Percentiles rank a stretch among this genome's conserved stretches.
Evolutionary conservation across 768 basidiomycete genomes (phyloP).

Genomic region (Mycena chlorophos): DNA sequence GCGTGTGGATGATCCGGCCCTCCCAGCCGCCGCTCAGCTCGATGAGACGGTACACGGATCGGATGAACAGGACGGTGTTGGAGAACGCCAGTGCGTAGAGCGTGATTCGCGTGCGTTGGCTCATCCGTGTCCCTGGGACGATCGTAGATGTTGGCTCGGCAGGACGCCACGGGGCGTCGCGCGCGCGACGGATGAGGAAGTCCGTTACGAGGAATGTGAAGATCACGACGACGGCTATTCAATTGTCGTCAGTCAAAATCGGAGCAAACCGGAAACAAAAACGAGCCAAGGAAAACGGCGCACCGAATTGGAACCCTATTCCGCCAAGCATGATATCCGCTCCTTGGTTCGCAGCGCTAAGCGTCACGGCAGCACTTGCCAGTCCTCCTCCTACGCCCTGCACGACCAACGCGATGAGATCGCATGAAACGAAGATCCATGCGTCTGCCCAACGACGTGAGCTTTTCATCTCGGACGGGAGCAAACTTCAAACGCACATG

Average conservation of each 20-base stretch:
- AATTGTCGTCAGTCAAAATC: too few relatives aligned
- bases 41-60: too few relatives aligned
- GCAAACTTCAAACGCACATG: conserved; percentile 42
- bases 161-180: not conserved
- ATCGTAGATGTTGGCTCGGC: too few relatives aligned
- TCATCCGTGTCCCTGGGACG: too few relatives aligned
- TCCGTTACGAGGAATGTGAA: not conserved
- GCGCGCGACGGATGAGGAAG: not conserved
- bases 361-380: conserved; percentile 2
- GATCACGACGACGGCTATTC: not conserved
- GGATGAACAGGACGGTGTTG: too few relatives aligned
- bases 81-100: too few relatives aligned
- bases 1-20: too few relatives aligned
- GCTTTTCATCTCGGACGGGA: conserved; percentile 33
- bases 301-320: conserved; percentile 62
- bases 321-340: conserved; percentile 54
- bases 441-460: not conserved
- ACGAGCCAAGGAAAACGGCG: too few relatives aligned
- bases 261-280: too few relatives aligned
- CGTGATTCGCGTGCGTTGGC: too few relatives aligned
- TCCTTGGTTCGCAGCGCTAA: conserved; percentile 3
- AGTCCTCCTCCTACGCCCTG: conserved; percentile 13
- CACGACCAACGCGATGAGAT: conserved; percentile 5
- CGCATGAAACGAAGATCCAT: not conserved
- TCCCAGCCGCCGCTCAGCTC: too few relatives aligned